Evolutionary conservation across 1,139 yeast genomes (phyloP), one percentile per base, ranked within the genome.

Genomic region (Yamadazyma atmosphaerica): DNA sequence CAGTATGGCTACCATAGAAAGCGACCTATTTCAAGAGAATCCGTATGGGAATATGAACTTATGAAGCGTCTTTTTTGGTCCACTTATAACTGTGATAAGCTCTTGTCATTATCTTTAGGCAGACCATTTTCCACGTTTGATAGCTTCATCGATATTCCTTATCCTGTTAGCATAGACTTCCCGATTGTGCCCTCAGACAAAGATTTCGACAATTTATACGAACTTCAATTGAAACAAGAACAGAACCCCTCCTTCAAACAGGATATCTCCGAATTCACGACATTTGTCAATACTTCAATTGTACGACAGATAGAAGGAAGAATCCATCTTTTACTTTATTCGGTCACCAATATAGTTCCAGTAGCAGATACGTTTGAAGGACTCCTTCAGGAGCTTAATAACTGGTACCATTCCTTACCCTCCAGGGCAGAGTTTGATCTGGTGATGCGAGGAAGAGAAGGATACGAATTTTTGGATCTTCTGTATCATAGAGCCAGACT

Each of bases 41-140:
- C 34, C 9, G 27, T 39, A 18, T 48, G 50, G 51, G 17, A 38
- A 4, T 45, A 48, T 37, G 52, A 48, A 35, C 26, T 43, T 18
- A 30, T 31, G 4, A 48, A 48, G 30, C 32, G 52, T 11, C 17
- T 48, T n/a, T 48, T 48, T 19, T 48, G 52, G 52, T 46, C 46
- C 10, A 39, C 38, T 8, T 43, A 41, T 23, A 43, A 43, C 32
- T 34, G 37, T 18, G 46, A 43, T 29, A 43, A 43, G 35, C 33
- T 43, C 2, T n/a, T 43, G 13, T 42, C 46, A 2, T 26, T 43
- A 4, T 43, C 46, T 2, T 16, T 42, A n/a, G 45, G 52, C 2
- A 30, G 52, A 16, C 52, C 52, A 2, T 44, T 43, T 27, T 38
- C 45, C 6, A 37, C 34, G 11, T 32, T 43, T 12, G 52, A 48